Base-by-base conservation (phyloP, 1,139 yeast genomes). In the Tardiomyces blankii region DNA sequence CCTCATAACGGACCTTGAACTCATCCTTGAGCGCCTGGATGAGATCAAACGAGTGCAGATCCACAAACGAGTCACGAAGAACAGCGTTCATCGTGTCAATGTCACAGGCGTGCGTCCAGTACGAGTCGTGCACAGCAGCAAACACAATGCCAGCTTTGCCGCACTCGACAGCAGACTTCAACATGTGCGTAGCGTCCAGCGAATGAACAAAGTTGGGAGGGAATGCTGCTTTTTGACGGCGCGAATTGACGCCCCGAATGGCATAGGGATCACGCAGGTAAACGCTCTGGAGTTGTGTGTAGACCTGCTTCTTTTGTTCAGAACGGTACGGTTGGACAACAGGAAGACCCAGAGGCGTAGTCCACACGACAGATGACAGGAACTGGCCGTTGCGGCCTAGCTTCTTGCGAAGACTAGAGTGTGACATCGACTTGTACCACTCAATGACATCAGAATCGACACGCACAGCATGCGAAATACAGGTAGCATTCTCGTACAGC, bases 121-220 rank as follows among this genome's bases (percentile, higher is more conserved):
- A 91, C 1, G 97, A 89, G 64, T 91, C 99, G 65, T 91, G 99
- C 32, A 91, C 99, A 0, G 97, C 82, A 0, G 98, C 96, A 71
- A 93, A 91, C n/a, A 79, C 70, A 46, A 91, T 64, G 0, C 76
- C 78, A 3, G 63, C 61, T 42, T 77, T 72, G n/a, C 82, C 78
- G 64, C 96, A 88, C 21, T 78, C 79, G 42, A 78, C 71, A 0
- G 97, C 94, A 11, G 96, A 83, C 74, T 89, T 70, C 48, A 91
- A 71, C 98, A 91, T 91, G 61, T 91, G 98, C 0, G 96, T 83
- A 0, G 98, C 97, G 69, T 91, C 99, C 52, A 91, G 72, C 0
- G 97, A 89, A 61, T 91, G 99, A 46, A 91, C 86, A 61, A 77
- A 91, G 63, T 91, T 91, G 38, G 99, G 98, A 18, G 99, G 96